phyloP scores from a whole-genome alignment of 352 stramenopile species.

The Globisporangium camurandrum region DNA sequence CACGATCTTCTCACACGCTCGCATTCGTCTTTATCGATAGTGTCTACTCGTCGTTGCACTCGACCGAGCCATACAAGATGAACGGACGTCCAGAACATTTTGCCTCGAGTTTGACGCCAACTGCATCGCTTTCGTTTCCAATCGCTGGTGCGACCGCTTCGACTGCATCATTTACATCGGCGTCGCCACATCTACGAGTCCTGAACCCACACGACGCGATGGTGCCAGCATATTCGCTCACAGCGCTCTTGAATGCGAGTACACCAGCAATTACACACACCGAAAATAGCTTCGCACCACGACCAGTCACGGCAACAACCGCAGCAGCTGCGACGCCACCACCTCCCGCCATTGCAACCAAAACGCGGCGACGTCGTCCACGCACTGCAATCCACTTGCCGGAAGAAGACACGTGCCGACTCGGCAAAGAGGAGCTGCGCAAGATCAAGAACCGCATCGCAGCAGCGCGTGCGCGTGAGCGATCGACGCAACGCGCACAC shows the following conservation, averaged over 20 bases:
- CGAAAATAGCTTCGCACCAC: not conserved
- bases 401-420: slow-evolving; percentile 21
- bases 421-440: slow-evolving; percentile 47
- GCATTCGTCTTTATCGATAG: not conserved
- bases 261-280: not conserved
- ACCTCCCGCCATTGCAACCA: not conserved
- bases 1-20: not conserved
- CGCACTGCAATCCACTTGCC: slow-evolving; percentile 45
- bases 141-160: too few relatives aligned
- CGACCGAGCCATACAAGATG: not conserved
- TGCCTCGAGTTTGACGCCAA: not conserved
- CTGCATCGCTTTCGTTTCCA: not conserved
- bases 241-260: not conserved
- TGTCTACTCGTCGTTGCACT: not conserved
- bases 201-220: not conserved
- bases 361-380: slow-evolving; percentile 21
- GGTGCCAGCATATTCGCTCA: not conserved
- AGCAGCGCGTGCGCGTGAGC: slow-evolving; percentile 40
- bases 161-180: not conserved
- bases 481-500: slow-evolving; percentile 38
- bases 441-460: slow-evolving; percentile 70
- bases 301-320: too few relatives aligned
- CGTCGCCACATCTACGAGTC: not conserved
- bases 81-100: not conserved
- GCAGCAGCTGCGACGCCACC: not conserved